Conservation (phyloP, 108 stramenopile species). For the Ochromonas danica region DNA sequence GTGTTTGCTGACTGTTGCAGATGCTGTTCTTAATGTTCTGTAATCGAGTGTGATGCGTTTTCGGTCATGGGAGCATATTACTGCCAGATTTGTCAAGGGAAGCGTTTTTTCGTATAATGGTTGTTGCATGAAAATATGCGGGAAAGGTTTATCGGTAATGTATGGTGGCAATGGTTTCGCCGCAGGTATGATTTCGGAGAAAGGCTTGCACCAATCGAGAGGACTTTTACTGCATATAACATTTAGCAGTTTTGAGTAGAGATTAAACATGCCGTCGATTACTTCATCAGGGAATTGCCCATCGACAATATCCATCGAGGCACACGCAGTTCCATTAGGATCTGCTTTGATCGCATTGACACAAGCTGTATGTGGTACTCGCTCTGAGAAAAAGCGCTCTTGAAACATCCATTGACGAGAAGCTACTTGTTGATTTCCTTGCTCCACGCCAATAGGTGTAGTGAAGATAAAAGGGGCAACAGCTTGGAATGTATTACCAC, state of each 20-base stretch:
- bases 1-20: neutral
- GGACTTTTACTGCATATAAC: neutral
- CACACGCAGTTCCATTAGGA: slow-evolving; percentile 20
- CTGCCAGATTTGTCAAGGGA: neutral
- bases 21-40: neutral
- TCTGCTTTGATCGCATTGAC: slow-evolving; percentile 36
- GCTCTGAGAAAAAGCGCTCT: slow-evolving; percentile 38
- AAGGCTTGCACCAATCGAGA: neutral
- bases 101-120: neutral
- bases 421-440: slow-evolving; percentile 10
- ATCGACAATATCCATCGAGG: slow-evolving; percentile 30
- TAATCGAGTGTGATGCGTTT: neutral
- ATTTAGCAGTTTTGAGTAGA: slow-evolving; percentile 9
- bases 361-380: slow-evolving; percentile 38
- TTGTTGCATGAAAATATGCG: neutral
- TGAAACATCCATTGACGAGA: slow-evolving; percentile 35
- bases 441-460: slow-evolving; percentile 35
- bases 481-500: slow-evolving; percentile 19
- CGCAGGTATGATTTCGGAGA: neutral
- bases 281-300: slow-evolving; percentile 26
- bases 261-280: neutral
- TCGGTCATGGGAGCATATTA: neutral
- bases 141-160: neutral
- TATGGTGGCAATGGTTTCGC: neutral
- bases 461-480: slow-evolving; percentile 36